Evolutionary conservation across 805 yeast genomes (phyloP), one percentile per base, ranked within the genome.

Genomic region (Candida khao-thaluensis): DNA sequence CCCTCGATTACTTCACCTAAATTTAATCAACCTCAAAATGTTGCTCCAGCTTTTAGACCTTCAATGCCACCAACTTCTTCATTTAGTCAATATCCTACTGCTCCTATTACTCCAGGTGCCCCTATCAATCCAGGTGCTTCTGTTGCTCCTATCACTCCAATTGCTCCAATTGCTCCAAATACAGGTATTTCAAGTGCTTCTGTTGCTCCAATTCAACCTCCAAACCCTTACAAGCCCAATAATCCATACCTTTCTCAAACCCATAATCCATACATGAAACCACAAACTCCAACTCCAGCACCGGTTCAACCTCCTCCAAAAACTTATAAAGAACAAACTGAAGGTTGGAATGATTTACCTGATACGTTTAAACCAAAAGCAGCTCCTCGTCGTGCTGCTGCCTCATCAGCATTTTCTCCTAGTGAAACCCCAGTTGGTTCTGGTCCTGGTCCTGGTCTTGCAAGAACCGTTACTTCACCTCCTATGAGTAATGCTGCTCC

Each of bases 271-370:
- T 62, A 63, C 43, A 59, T 60, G 42, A 59, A 64, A 15, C 57
- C 66, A 12, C 51, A 51, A 25, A 51, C 48, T 8, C 34, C 52
- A 17, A 48, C 48, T 25, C 48, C 52, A 57, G 12, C 37, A 2
- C 48, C 46, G 5, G 50, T 56, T 10, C 52, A 59, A 21, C 60
- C 62, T 7, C 51, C 60, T 4, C 48, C 50, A 10, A 53, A 60
- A 27, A 43, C 60, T 4, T 50, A 49, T 43, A 73, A 70, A 41
- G 61, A 59, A 38, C 77, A 77, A 30, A 75, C 75, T 26, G 85
- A 81, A 26, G 87, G 86, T 3, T 81, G 88, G 87, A 81, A 81
- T 50, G 86, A 81, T 53, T 62, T 82, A 44, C 87, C 88, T 35
- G 70, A 76, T 8, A 62, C 71, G 7, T 73, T 73, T 61, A 72